Evolutionary conservation across 129 eudicot species (phyloP).

Genomic region (Chrysanthemum seticuspe): DNA sequence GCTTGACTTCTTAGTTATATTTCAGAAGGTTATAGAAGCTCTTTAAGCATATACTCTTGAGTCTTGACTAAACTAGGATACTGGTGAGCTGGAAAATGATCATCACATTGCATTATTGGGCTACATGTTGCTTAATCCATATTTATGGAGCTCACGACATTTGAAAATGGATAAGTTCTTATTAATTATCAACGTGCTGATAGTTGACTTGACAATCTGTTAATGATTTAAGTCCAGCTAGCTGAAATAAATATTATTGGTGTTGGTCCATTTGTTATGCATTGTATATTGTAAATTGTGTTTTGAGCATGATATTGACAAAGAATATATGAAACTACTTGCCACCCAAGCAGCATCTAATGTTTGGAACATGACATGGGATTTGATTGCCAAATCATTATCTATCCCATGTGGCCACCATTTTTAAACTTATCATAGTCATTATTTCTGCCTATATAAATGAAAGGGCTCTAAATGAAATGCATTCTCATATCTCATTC

Average conservation of each 20-base stretch:
- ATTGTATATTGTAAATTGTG: not conserved
- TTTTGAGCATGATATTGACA: too few species aligned
- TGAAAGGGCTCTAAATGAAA: not conserved
- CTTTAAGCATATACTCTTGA: too few species aligned
- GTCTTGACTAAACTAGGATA: too few species aligned
- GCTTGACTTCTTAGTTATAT: too few species aligned
- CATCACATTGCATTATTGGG: too few species aligned
- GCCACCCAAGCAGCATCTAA: not conserved
- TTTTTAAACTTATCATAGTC: not conserved
- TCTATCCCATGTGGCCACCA: slow-evolving; percentile 15
- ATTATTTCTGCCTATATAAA: slow-evolving; percentile 21
- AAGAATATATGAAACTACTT: not conserved
- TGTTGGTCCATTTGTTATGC: not conserved
- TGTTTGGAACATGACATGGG: slow-evolving; percentile 3
- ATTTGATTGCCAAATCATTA: not conserved
- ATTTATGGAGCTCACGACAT: slow-evolving; percentile 15
- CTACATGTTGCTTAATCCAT: too few species aligned
- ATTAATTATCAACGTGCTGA: not conserved
- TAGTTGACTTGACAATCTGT: slow-evolving; percentile 16
- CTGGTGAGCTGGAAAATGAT: too few species aligned
- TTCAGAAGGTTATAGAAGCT: too few species aligned
- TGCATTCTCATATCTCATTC: not conserved
- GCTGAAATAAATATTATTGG: too few species aligned
- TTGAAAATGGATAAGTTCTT: slow-evolving; percentile 1
- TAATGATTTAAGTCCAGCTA: not conserved